A percentile compares a stretch with the other conserved stretches of the same genome.
phyloP scores from a whole-genome alignment of 2,329 filamentous ascomycete species.

The Cadophora sp. region DNA sequence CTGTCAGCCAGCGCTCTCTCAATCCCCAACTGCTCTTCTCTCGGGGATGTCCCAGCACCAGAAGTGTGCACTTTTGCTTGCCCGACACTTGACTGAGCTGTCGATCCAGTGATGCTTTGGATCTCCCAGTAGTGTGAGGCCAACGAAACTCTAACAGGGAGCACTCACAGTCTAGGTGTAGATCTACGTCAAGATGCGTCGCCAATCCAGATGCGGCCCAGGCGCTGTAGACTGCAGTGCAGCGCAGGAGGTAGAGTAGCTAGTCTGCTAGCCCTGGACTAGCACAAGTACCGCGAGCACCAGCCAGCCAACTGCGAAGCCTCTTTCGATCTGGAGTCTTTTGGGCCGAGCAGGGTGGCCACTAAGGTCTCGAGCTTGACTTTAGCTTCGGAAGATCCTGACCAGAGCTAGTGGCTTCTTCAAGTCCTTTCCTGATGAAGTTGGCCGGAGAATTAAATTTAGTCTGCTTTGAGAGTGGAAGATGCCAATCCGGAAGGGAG shows the following conservation, averaged over 20 bases:
- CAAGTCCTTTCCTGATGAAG: conserved; percentile 23
- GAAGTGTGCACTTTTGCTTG: conserved; percentile 4
- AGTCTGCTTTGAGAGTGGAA: background rate
- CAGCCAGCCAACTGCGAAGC: conserved; percentile 25
- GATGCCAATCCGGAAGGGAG: conserved; percentile 18
- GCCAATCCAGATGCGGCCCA: conserved; percentile 24
- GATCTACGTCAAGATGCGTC: conserved; percentile 32
- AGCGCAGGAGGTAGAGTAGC: background rate
- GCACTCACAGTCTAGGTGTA: conserved; percentile 18
- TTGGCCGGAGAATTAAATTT: conserved; percentile 15
- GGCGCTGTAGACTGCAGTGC: conserved; percentile 8
- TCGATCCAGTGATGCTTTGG: conserved; percentile 29
- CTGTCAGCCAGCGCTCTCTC: conserved; percentile 2
- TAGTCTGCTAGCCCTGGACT: conserved; percentile 11
- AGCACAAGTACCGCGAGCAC: background rate
- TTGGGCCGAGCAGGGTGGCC: conserved; percentile 27
- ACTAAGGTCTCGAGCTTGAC: conserved; percentile 26
- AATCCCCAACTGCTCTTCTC: background rate
- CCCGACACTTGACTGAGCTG: conserved; percentile 14
- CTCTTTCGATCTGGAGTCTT: conserved; percentile 21
- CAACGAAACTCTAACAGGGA: conserved; percentile 25
- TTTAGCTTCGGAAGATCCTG: conserved; percentile 15
- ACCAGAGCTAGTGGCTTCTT: background rate
- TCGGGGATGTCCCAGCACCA: background rate
- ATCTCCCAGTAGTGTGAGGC: conserved; percentile 28